A percentile compares a stretch with the other conserved stretches of the same genome.
Conservation (phyloP, 1,284 basidiomycete genomes). For the Ceratobasidium sp. region DNA sequence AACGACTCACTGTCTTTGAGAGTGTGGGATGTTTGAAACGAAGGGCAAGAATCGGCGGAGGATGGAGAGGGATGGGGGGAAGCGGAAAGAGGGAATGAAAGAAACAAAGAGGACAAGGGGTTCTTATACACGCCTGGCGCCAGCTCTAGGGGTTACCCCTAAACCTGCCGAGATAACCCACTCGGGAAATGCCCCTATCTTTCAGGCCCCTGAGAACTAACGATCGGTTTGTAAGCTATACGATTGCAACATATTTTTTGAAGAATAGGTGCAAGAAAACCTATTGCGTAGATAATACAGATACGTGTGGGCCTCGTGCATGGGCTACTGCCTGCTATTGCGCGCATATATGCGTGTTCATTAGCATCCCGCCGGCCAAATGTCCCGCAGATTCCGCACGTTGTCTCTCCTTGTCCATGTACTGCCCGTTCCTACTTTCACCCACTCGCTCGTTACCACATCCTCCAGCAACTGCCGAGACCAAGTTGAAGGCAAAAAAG, state of each 20-base stretch:
- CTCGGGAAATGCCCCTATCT: constrained; percentile 7
- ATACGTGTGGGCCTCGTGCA: too few species aligned
- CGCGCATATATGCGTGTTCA: neutral
- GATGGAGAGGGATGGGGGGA: constrained; percentile 25
- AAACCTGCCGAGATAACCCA: neutral
- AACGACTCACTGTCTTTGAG: constrained; percentile 38
- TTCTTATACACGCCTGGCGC: constrained; percentile 5
- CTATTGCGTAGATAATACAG: neutral
- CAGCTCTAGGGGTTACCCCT: neutral
- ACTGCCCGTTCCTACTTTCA: neutral
- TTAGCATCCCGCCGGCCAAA: constrained; percentile 27
- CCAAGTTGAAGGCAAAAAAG: neutral
- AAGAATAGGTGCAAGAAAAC: neutral
- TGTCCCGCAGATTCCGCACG: constrained; percentile 31
- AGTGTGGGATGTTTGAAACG: constrained; percentile 42
- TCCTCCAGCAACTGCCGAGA: constrained; percentile 24
- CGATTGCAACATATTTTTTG: neutral
- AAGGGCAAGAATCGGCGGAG: constrained; percentile 23
- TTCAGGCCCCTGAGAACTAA: neutral
- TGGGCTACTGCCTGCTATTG: too few species aligned
- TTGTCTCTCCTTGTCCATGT: constrained; percentile 28
- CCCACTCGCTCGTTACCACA: constrained; percentile 33
- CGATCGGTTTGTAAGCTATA: constrained; percentile 3
- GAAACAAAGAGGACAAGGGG: neutral
- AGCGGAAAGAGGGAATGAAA: constrained; percentile 28